Evolutionary conservation across 2,329 filamentous ascomycete species (phyloP), one percentile per base, ranked within the genome.

Genomic region (Neurospora sp.): DNA sequence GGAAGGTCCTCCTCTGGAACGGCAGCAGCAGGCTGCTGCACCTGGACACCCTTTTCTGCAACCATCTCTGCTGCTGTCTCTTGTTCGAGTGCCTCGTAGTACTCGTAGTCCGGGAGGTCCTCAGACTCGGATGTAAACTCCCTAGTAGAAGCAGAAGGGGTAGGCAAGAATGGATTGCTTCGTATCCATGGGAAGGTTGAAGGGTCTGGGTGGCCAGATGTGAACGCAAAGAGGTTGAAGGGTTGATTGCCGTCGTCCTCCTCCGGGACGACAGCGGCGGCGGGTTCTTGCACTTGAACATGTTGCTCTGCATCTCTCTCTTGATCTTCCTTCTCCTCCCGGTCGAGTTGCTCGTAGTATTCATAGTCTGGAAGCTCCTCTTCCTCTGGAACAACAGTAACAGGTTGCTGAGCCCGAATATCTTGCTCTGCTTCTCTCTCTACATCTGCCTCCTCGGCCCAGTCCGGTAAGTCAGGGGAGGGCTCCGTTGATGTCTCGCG

Each of bases 381-480:
- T 1, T 41, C 12, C 0, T 41, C 39, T 15, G 39, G 15, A n/a
- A 41, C 5, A 4, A 2, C 39, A 17, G 12, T 15, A 1, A 15
- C 15, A 12, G 8, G 37, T 12, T 38, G 2, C 37, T 12, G 37
- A 3, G 4, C 37, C 37, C 12, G 37, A 12, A 4, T 3, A 28
- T 4, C 28, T 28, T 28, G 3, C 28, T 28, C 28, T 28, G 23
- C 23, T 2, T 19, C 19, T 19, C 19, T 19, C 19, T 19, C 19
- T n/a, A n/a, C n/a, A n/a, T n/a, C n/a, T n/a, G n/a, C n/a, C n/a
- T n/a, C n/a, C n/a, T n/a, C n/a, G n/a, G n/a, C n/a, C 43, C 19
- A 23, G 2, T 52, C 11, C 11, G 19, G 19, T 0, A 52, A 1
- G 0, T 23, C 43, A 2, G 19, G 43, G 0, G 28, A 52, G 1